Evolutionary conservation across 2,329 filamentous ascomycete genomes (phyloP).

Genomic region (Ambrosiella beaveri): DNA sequence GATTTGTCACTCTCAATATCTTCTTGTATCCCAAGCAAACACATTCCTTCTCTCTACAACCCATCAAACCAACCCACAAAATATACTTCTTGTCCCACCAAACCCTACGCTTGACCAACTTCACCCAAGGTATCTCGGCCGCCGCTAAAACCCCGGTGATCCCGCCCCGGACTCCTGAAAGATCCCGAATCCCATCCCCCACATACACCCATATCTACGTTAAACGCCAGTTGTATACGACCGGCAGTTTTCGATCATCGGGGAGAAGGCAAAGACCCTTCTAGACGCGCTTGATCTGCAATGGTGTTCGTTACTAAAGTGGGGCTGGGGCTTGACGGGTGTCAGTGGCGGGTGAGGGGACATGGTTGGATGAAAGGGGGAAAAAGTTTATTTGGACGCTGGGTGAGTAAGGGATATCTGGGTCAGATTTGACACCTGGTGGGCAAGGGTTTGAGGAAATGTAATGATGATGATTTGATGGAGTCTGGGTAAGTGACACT

Average conservation of each 20-base stretch:
- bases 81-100: background rate
- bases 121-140: background rate
- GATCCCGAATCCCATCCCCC: background rate
- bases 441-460: background rate
- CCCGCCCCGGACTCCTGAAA: background rate
- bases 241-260: background rate
- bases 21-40: background rate
- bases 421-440: background rate
- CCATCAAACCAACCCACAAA: background rate
- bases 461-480: background rate
- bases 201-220: background rate
- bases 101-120: background rate
- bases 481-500: no score
- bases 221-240: background rate
- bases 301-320: no score
- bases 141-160: background rate
- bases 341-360: no score
- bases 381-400: slow-evolving; percentile 4
- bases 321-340: no score
- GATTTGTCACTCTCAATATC: no score
- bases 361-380: background rate
- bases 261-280: background rate
- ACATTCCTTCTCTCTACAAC: background rate
- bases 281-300: no score
- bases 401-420: background rate